Evolutionary conservation across 2,329 filamentous ascomycete genomes (phyloP).

Genomic region (Acephala macrosclerotiorum): DNA sequence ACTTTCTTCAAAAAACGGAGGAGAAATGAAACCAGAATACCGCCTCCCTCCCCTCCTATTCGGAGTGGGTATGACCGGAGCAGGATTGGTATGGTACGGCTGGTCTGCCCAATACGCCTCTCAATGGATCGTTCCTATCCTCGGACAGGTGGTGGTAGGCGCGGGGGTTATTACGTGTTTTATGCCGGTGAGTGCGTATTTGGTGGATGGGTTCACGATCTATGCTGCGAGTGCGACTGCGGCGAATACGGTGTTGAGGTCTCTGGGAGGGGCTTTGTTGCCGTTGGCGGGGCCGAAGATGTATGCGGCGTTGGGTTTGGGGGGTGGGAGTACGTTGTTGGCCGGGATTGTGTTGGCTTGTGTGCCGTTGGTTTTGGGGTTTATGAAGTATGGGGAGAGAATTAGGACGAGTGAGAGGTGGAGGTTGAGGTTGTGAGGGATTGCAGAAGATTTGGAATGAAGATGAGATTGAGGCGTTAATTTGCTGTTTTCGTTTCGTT

Average conservation of each 20-base stretch:
- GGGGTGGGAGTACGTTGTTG: slow-evolving; percentile 55
- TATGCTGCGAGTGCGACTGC: slow-evolving; percentile 49
- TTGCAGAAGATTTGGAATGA: too few species aligned
- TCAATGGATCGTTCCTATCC: slow-evolving; percentile 51
- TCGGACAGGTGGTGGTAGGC: slow-evolving; percentile 49
- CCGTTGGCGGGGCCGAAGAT: slow-evolving; percentile 56
- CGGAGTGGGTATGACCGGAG: slow-evolving; percentile 47
- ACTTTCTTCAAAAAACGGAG: slow-evolving; percentile 47
- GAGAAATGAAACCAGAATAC: slow-evolving; percentile 44
- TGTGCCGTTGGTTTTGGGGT: slow-evolving; percentile 52
- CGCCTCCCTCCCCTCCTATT: slow-evolving; percentile 52
- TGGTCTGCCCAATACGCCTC: slow-evolving; percentile 51
- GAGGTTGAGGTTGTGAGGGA: too few species aligned
- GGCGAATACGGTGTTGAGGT: slow-evolving; percentile 49
- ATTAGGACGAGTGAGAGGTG: slow-evolving; percentile 45
- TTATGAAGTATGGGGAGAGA: slow-evolving; percentile 50
- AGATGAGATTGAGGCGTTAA: too few species aligned
- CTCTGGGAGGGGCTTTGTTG: slow-evolving; percentile 55
- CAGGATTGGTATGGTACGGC: slow-evolving; percentile 56
- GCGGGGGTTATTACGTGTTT: slow-evolving; percentile 50
- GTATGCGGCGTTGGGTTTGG: slow-evolving; percentile 49
- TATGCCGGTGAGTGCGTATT: slow-evolving; percentile 52
- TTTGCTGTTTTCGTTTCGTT: too few species aligned
- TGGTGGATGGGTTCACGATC: slow-evolving; percentile 50
- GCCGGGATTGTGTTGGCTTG: slow-evolving; percentile 55